phyloP scores from a whole-genome alignment of 345 rosid genomes.

The Heritiera fomes region DNA sequence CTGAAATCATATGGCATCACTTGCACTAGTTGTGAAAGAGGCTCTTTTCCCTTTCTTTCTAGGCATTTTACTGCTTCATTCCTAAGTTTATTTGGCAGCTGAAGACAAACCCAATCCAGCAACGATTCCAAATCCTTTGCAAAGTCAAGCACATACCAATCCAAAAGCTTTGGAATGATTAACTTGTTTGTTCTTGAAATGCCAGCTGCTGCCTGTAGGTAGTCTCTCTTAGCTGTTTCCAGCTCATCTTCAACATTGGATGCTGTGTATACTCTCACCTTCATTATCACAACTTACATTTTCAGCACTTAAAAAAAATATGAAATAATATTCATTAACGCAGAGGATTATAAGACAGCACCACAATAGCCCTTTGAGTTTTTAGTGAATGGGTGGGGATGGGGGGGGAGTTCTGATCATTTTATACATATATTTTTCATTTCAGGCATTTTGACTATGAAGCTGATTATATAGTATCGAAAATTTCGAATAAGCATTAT shows the following conservation, averaged over 20 bases:
- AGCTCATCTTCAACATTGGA: constrained; percentile 69
- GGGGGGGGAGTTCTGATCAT: neutral
- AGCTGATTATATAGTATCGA: too few relatives aligned
- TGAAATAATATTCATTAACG: neutral
- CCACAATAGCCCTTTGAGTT: neutral
- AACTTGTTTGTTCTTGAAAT: constrained; percentile 67
- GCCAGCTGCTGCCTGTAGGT: constrained; percentile 78
- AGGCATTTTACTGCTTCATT: constrained; percentile 58
- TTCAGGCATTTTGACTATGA: too few relatives aligned
- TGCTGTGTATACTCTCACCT: constrained; percentile 87
- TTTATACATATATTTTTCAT: too few relatives aligned
- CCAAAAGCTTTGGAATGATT: constrained; percentile 77
- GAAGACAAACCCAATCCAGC: constrained; percentile 85
- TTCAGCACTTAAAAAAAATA: neutral
- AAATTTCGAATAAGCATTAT: too few relatives aligned
- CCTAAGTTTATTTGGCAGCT: constrained; percentile 63
- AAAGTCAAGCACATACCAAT: constrained; percentile 90
- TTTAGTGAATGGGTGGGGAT: neutral
- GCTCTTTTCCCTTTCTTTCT: constrained; percentile 49
- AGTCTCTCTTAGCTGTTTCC: constrained; percentile 78
- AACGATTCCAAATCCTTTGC: constrained; percentile 82
- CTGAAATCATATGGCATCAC: constrained; percentile 87
- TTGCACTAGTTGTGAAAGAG: constrained; percentile 56
- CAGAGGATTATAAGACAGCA: neutral
- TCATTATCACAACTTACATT: constrained; percentile 15